Conservation (phyloP, 2,329 filamentous ascomycete species). For the Didymella lethalis region DNA sequence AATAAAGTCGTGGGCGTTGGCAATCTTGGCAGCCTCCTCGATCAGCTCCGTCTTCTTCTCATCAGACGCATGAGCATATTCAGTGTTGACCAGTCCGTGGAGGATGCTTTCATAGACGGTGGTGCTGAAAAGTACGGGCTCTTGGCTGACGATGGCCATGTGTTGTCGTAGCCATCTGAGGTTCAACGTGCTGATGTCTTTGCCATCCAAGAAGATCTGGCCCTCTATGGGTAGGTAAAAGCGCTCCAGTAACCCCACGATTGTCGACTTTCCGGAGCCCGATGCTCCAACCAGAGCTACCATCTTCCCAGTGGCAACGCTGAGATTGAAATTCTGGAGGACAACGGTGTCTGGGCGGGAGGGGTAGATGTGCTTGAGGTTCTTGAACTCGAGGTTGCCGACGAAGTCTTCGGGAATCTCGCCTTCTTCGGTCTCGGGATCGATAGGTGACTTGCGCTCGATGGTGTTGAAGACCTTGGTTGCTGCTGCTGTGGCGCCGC, state of each 20-base stretch:
- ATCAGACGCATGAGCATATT: conserved; percentile 70
- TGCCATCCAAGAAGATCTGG: conserved; percentile 79
- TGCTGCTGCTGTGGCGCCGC: conserved; percentile 80
- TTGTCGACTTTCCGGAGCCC: conserved; percentile 92
- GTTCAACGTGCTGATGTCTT: conserved; percentile 82
- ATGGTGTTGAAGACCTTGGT: conserved; percentile 95
- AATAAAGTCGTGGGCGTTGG: conserved; percentile 95
- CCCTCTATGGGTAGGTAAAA: conserved; percentile 93
- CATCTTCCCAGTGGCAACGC: conserved; percentile 86
- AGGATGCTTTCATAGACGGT: conserved; percentile 90
- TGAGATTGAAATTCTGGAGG: conserved; percentile 81
- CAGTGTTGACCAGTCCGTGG: conserved; percentile 88
- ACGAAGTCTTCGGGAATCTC: conserved; percentile 74
- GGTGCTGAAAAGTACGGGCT: conserved; percentile 87
- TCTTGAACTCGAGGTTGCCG: conserved; percentile 80
- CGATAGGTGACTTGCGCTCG: conserved; percentile 83
- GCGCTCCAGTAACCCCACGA: conserved; percentile 89
- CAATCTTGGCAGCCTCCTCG: conserved; percentile 82
- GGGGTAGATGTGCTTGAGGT: conserved; percentile 93
- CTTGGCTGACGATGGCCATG: conserved; percentile 90
- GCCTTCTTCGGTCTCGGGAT: conserved; percentile 76
- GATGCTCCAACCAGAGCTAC: conserved; percentile 94
- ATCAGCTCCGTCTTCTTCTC: conserved; percentile 76
- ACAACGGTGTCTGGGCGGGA: conserved; percentile 89
- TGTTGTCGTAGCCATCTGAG: conserved; percentile 91